These are phyloP conservation scores for Tylopilus cervinicoccineus DNA, from an alignment of 768 basidiomycete genomes.

Conservation along the genomic window DNA sequence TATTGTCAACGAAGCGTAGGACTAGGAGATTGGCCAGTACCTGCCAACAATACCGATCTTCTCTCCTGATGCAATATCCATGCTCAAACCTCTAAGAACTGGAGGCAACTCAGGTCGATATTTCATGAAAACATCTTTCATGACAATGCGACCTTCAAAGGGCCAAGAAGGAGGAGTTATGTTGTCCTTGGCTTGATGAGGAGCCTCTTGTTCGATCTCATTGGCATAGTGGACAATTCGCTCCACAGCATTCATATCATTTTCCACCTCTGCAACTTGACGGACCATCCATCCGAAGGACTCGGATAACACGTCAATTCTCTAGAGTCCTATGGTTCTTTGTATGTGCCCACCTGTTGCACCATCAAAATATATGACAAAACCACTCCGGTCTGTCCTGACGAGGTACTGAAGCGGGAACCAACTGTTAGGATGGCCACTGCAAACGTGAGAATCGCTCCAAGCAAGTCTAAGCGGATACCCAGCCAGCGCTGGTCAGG, in stretches of 20 bases:
- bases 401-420: conserved; percentile 68
- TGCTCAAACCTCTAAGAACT: conserved; percentile 78
- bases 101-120: conserved; percentile 88
- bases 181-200: conserved; percentile 57
- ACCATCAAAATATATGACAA: conserved; percentile 78
- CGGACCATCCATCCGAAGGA: conserved; percentile 72
- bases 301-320: conserved; percentile 28
- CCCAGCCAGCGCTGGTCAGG: conserved; percentile 70
- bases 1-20: background rate
- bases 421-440: conserved; percentile 79
- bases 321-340: background rate
- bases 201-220: conserved; percentile 78
- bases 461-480: conserved; percentile 85
- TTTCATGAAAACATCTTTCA: conserved; percentile 71
- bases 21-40: conserved; percentile 24
- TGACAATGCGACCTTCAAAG: conserved; percentile 60
- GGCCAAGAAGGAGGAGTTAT: conserved; percentile 74
- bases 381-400: conserved; percentile 72
- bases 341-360: conserved; percentile 53
- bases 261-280: conserved; percentile 83
- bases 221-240: conserved; percentile 80
- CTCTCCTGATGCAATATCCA: conserved; percentile 71
- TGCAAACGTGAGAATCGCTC: conserved; percentile 63
- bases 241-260: conserved; percentile 91
- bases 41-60: conserved; percentile 90